Conservation (phyloP, 371 early-diverging fungal genomes). For the Mucor velutinosus region DNA sequence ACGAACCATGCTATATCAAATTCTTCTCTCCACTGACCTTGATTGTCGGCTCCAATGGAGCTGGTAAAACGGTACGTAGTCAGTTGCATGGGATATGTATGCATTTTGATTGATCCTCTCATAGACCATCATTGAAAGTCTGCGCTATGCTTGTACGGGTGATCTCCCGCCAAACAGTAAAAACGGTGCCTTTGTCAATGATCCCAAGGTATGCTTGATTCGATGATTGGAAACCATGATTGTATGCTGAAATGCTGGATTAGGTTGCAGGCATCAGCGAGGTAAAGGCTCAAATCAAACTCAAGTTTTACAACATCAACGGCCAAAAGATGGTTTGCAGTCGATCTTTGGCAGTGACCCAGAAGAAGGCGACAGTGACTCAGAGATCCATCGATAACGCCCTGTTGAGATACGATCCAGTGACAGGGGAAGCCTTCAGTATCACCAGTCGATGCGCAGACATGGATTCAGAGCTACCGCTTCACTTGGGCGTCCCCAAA, state of each 20-base stretch:
- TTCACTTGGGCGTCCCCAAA: constrained; percentile 87
- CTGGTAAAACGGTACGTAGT: constrained; percentile 89
- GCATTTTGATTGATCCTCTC: background rate
- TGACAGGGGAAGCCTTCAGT: constrained; percentile 66
- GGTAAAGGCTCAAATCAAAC: constrained; percentile 93
- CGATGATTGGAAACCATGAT: background rate
- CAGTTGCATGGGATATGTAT: background rate
- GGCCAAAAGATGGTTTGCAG: constrained; percentile 77
- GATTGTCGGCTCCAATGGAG: constrained; percentile 98
- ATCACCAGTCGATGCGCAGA: constrained; percentile 86
- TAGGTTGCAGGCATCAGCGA: constrained; percentile 85
- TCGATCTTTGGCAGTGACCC: constrained; percentile 81
- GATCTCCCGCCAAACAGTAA: constrained; percentile 94
- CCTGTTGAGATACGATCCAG: constrained; percentile 62
- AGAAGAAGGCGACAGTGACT: constrained; percentile 62
- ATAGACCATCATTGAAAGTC: constrained; percentile 96
- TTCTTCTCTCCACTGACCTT: constrained; percentile 96
- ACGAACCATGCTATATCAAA: constrained; percentile 77
- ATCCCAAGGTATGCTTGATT: constrained; percentile 84
- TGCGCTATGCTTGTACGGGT: constrained; percentile 98
- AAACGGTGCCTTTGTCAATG: constrained; percentile 95
- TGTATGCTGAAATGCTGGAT: background rate
- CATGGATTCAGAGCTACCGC: constrained; percentile 85
- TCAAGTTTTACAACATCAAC: constrained; percentile 84
- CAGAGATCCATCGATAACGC: constrained; percentile 91